Conservation (phyloP, 768 basidiomycete species). For the Podaxis carcinomalis region DNA sequence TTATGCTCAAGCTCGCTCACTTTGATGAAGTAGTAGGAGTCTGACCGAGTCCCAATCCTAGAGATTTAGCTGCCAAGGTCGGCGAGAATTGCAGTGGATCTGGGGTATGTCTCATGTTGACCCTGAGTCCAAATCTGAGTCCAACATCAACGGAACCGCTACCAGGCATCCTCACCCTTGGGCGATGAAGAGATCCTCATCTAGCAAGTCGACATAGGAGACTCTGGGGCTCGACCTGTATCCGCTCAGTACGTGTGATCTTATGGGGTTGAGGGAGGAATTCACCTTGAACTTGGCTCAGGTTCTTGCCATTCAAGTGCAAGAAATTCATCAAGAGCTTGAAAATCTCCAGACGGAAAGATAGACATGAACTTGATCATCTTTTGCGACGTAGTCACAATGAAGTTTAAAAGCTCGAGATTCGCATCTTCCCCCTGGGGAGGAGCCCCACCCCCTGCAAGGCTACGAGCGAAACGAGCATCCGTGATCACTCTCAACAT, state of each 20-base stretch:
- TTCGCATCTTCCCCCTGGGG: background rate
- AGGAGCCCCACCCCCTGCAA: background rate
- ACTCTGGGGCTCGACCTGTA: background rate
- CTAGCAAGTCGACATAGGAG: too few relatives aligned
- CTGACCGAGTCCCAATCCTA: background rate
- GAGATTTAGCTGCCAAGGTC: background rate
- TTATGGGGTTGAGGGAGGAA: background rate
- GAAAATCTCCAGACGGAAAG: background rate
- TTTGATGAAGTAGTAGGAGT: background rate
- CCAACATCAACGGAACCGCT: background rate
- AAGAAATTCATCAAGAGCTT: background rate
- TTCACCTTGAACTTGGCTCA: background rate
- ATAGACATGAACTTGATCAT: background rate
- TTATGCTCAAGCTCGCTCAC: background rate
- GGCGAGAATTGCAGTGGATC: background rate
- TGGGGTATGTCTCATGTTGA: background rate
- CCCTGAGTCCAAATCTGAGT: background rate
- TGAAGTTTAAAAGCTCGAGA: background rate
- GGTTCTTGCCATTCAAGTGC: background rate
- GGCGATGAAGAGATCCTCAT: background rate
- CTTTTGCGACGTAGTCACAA: background rate
- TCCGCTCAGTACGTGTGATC: too few relatives aligned
- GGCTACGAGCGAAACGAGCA: background rate
- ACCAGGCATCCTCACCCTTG: background rate
- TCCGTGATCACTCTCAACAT: conserved; percentile 4